Evolutionary conservation across 345 rosid species (phyloP).

Genomic region (Murraya koenigii): DNA sequence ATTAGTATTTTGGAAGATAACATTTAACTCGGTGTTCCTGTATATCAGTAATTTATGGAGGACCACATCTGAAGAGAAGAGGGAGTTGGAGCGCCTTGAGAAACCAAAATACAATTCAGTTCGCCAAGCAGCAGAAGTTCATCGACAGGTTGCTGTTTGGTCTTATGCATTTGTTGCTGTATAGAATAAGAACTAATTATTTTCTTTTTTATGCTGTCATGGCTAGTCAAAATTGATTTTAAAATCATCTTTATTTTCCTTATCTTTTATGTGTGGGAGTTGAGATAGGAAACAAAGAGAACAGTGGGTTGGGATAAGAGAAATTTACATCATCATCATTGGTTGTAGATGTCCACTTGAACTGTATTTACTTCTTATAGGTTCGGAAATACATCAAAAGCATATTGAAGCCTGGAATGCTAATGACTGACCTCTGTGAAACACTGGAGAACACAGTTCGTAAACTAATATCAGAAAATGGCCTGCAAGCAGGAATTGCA

Average conservation of each 20-base stretch:
- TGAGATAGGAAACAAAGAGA: background rate
- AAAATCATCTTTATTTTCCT: background rate
- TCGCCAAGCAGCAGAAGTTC: conserved; percentile 98
- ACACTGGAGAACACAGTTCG: conserved; percentile 88
- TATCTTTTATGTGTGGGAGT: background rate
- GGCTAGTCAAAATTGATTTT: background rate
- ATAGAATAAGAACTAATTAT: background rate
- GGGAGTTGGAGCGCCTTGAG: conserved; percentile 82
- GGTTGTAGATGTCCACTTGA: conserved; percentile 8
- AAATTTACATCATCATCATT: background rate
- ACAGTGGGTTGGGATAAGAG: background rate
- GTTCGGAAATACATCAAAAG: conserved; percentile 80
- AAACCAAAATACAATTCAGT: conserved; percentile 87
- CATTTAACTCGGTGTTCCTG: background rate
- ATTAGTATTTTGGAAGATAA: background rate
- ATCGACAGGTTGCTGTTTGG: conserved; percentile 68
- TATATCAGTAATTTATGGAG: conserved; percentile 83
- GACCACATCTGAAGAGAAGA: conserved; percentile 92
- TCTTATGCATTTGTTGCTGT: background rate
- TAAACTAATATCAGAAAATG: conserved; percentile 85
- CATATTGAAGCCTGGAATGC: conserved; percentile 87
- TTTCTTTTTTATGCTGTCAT: background rate
- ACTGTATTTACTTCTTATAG: conserved; percentile 26
- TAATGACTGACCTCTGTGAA: conserved; percentile 91
- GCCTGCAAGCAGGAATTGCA: conserved; percentile 96